Conservation (phyloP, 108 stramenopile genomes). For the Stephanodiscus minutulus region DNA sequence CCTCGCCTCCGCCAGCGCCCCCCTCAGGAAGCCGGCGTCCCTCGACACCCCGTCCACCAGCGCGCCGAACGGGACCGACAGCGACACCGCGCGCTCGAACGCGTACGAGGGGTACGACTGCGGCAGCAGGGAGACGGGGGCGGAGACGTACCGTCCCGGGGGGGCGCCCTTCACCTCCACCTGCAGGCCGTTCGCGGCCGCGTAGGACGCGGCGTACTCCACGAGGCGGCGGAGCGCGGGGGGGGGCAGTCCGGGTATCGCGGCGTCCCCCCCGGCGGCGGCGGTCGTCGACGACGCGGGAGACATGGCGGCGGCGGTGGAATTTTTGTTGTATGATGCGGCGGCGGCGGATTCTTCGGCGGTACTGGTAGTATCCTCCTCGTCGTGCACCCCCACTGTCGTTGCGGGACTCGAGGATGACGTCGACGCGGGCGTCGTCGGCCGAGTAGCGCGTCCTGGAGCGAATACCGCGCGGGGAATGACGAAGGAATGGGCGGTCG, state of each 20-base stretch:
- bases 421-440: neutral
- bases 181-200: constrained; percentile 67
- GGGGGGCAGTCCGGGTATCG: constrained; percentile 2
- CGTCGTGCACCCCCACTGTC: neutral
- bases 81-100: no score
- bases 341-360: neutral
- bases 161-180: constrained; percentile 28
- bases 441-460: neutral
- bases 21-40: no score
- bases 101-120: constrained; percentile 63
- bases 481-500: neutral
- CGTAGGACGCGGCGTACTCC: constrained; percentile 58
- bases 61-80: no score
- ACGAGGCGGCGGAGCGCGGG: constrained; percentile 12
- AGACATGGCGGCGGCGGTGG: neutral
- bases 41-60: no score
- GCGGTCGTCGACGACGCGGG: neutral
- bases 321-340: neutral
- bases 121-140: constrained; percentile 89
- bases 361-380: neutral
- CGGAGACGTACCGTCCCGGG: constrained; percentile 62
- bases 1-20: no score
- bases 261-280: neutral
- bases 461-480: neutral
- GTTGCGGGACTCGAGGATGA: neutral